Conservation (phyloP, 108 stramenopile species). For the Pseudonitzschia delicatissima region DNA sequence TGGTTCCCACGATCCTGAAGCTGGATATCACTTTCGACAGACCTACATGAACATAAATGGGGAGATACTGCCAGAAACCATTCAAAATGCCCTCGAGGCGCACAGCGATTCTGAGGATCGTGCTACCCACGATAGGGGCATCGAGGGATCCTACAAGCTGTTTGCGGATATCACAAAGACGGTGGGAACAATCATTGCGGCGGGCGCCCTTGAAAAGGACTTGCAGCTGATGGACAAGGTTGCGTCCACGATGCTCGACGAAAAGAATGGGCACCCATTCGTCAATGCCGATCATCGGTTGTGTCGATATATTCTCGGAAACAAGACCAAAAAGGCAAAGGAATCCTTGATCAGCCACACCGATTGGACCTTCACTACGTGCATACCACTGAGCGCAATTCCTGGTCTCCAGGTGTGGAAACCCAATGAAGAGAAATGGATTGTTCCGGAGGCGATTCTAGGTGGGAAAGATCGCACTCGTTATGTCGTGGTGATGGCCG, state of each 20-base stretch:
- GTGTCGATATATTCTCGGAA: slow-evolving; percentile 11
- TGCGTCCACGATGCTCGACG: slow-evolving; percentile 7
- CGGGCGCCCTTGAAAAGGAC: slow-evolving; percentile 4
- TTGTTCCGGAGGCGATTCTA: slow-evolving; percentile 24
- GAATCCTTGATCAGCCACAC: slow-evolving; percentile 30
- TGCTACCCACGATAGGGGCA: background rate
- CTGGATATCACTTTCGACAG: slow-evolving; percentile 22
- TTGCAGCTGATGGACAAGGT: background rate
- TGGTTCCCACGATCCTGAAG: slow-evolving; percentile 4
- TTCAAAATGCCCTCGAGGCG: slow-evolving; percentile 10
- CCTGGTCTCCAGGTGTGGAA: slow-evolving; percentile 32
- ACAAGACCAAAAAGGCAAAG: background rate
- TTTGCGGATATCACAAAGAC: slow-evolving; percentile 15
- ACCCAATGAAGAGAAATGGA: slow-evolving; percentile 16
- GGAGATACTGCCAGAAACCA: slow-evolving; percentile 11
- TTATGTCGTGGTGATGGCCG: slow-evolving; percentile 33
- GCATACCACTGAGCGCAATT: slow-evolving; percentile 25
- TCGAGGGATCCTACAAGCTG: background rate
- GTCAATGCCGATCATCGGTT: slow-evolving; percentile 24
- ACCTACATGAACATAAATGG: slow-evolving; percentile 12
- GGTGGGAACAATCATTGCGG: background rate
- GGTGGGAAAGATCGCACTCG: background rate
- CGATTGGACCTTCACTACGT: slow-evolving; percentile 35
- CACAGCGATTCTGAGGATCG: background rate
- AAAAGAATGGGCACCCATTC: background rate